phyloP scores from a whole-genome alignment of 768 basidiomycete species.

The Pisolithus sp. region DNA sequence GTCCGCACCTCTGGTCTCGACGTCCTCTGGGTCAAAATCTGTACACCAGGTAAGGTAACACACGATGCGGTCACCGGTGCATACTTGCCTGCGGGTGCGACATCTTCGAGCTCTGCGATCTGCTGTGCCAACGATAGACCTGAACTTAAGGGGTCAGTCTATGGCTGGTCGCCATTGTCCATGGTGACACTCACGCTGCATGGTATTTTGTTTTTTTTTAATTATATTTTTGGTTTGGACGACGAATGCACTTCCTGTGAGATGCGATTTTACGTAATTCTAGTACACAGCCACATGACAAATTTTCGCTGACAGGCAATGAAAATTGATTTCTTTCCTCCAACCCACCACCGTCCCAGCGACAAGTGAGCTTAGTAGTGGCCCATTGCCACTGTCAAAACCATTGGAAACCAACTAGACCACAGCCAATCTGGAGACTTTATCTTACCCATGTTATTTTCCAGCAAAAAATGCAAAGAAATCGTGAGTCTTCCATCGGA shows the following conservation, averaged over 20 bases:
- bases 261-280: constrained; percentile 23
- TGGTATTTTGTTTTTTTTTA: constrained; percentile 2
- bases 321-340: constrained; percentile 16
- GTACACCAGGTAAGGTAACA: constrained; percentile 6
- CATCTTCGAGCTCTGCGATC: constrained; percentile 70
- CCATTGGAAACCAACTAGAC: constrained; percentile 12
- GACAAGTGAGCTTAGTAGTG: constrained; percentile 20
- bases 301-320: constrained; percentile 12
- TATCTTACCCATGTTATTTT: constrained; percentile 32
- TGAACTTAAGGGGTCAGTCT: constrained; percentile 13
- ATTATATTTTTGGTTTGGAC: constrained; percentile 1
- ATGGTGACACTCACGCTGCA: constrained; percentile 24
- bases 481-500: constrained; percentile 25
- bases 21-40: constrained; percentile 77
- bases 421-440: constrained; percentile 31
- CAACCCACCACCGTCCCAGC: constrained; percentile 27
- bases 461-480: constrained; percentile 30
- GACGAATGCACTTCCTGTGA: not conserved
- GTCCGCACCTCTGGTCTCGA: constrained; percentile 40
- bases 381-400: constrained; percentile 22
- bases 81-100: constrained; percentile 58
- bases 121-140: constrained; percentile 70
- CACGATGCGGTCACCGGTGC: not conserved
- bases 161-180: not conserved
- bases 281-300: constrained; percentile 7